Conservation (phyloP, 331 rosid genomes). For the Saraca asoca region DNA sequence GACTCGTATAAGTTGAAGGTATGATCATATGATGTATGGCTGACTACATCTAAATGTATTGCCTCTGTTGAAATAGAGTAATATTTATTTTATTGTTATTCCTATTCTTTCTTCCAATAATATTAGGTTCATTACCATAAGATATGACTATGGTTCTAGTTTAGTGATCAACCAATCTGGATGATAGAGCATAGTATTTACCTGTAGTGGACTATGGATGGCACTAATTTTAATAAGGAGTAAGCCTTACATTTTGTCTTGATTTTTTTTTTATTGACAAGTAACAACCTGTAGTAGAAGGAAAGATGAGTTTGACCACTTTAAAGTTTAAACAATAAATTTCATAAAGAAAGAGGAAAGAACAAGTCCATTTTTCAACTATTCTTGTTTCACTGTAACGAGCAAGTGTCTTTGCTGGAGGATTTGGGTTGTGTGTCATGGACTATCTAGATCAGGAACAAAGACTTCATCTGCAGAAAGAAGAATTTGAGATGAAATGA, state of each 20-base stretch:
- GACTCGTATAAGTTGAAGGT: no score
- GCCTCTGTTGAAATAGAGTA: not conserved
- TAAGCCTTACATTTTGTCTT: not conserved
- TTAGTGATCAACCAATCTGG: not conserved
- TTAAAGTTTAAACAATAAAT: not conserved
- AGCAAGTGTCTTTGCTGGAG: not conserved
- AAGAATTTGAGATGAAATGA: not conserved
- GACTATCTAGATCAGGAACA: not conserved
- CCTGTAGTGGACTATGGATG: no score
- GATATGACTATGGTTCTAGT: slow-evolving; percentile 10
- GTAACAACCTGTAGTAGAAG: not conserved
- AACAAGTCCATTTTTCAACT: not conserved
- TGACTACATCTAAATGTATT: no score
- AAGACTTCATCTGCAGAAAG: not conserved
- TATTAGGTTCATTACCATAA: slow-evolving; percentile 4
- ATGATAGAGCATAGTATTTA: not conserved
- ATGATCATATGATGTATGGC: no score
- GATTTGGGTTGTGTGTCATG: not conserved
- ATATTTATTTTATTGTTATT: not conserved
- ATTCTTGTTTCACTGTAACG: not conserved
- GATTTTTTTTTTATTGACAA: not conserved
- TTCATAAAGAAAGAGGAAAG: not conserved
- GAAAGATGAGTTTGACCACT: not conserved
- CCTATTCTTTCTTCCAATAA: not conserved
- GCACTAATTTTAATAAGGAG: no score